Conservation (phyloP, 805 yeast genomes). For the Hanseniaspora occidentalis region DNA sequence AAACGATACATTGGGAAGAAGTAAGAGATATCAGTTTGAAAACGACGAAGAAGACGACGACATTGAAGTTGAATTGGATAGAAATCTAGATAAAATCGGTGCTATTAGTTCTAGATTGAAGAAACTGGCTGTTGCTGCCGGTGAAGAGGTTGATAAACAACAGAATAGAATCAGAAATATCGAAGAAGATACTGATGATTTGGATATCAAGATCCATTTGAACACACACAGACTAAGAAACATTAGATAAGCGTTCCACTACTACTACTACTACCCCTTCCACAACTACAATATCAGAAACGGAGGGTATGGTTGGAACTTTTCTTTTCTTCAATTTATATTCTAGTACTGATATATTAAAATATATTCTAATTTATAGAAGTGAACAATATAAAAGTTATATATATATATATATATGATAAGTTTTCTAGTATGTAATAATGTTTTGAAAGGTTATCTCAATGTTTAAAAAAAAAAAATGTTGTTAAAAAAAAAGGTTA, state of each 20-base stretch:
- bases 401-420: background rate
- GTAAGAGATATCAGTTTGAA: slow-evolving; percentile 68
- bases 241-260: too few species aligned
- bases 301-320: background rate
- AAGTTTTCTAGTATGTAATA: background rate
- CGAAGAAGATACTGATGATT: slow-evolving; percentile 71
- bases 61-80: slow-evolving; percentile 76
- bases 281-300: too few species aligned
- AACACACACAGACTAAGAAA: slow-evolving; percentile 57
- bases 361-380: too few species aligned
- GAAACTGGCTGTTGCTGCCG: slow-evolving; percentile 57
- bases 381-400: too few species aligned
- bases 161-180: slow-evolving; percentile 60
- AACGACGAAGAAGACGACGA: slow-evolving; percentile 89
- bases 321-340: background rate
- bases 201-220: slow-evolving; percentile 74
- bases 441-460: background rate
- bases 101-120: slow-evolving; percentile 58
- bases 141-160: slow-evolving; percentile 70
- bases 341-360: too few species aligned
- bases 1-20: slow-evolving; percentile 31
- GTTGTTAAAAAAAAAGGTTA: background rate
- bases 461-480: background rate
- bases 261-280: too few species aligned
- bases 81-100: slow-evolving; percentile 69